Conservation (phyloP, 352 stramenopile species). For the Pythium utonaiense region DNA sequence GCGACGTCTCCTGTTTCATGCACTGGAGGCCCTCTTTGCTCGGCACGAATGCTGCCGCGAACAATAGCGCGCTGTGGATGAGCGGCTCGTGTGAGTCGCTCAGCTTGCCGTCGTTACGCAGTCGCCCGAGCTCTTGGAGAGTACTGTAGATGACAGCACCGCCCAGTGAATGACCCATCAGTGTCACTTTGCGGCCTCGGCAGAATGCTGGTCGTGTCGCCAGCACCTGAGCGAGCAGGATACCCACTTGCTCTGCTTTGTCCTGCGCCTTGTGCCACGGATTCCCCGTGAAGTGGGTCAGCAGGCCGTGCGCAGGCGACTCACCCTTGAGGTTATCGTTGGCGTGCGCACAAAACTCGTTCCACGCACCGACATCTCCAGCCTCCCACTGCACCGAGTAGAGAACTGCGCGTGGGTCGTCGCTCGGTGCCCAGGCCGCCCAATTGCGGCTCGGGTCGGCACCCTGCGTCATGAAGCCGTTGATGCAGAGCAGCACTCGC, state of each 20-base stretch:
- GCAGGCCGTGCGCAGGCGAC: constrained; percentile 38
- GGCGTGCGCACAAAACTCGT: constrained; percentile 72
- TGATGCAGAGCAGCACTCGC: constrained; percentile 77
- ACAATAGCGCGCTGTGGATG: constrained; percentile 58
- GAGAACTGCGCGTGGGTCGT: constrained; percentile 30
- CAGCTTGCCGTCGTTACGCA: constrained; percentile 23
- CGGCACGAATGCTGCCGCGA: constrained; percentile 67
- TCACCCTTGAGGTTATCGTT: constrained; percentile 52
- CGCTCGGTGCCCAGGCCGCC: constrained; percentile 38
- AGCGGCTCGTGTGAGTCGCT: constrained; percentile 14
- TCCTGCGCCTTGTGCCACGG: constrained; percentile 82
- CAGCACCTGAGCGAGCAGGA: constrained; percentile 66
- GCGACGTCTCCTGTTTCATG: constrained; percentile 35
- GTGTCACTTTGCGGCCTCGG: constrained; percentile 50
- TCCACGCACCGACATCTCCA: constrained; percentile 65
- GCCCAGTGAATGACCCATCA: constrained; percentile 79
- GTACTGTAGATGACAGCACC: constrained; percentile 68
- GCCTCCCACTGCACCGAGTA: constrained; percentile 82
- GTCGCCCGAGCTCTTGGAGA: constrained; percentile 60
- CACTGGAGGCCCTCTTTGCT: constrained; percentile 30
- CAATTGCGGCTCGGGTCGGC: constrained; percentile 65
- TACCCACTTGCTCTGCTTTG: constrained; percentile 74
- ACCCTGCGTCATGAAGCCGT: constrained; percentile 85
- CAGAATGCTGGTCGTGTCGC: constrained; percentile 44
- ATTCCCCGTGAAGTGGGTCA: constrained; percentile 77